Conservation (phyloP, 2,329 filamentous ascomycete species). For the Colletotrichum cuscutae region DNA sequence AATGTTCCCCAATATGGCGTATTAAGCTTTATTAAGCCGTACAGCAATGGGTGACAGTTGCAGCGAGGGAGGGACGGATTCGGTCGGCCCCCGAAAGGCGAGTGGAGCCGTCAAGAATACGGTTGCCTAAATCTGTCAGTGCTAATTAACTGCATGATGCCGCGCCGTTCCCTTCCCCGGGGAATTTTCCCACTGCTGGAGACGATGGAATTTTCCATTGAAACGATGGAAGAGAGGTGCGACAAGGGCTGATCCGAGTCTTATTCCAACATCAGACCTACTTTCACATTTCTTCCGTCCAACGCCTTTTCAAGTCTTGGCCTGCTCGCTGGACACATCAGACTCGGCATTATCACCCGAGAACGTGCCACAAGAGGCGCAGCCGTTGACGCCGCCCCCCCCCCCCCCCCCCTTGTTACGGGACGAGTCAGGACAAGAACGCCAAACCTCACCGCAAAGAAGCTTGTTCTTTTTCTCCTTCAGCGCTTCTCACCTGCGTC, state of each 20-base stretch:
- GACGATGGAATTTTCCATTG: not conserved
- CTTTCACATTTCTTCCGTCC: not conserved
- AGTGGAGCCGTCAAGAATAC: not conserved
- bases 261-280: not conserved
- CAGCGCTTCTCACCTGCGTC: not conserved
- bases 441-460: not conserved
- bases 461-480: not conserved
- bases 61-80: not conserved
- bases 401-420: not conserved
- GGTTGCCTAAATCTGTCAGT: slow-evolving; percentile 6
- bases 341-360: not conserved
- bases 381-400: not conserved
- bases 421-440: not conserved
- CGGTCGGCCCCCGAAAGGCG: not conserved
- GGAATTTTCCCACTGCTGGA: not conserved
- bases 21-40: not conserved
- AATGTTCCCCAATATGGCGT: too few relatives aligned
- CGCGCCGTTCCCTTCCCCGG: not conserved
- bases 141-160: not conserved
- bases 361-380: not conserved
- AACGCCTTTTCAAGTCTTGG: not conserved
- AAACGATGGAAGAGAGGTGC: not conserved
- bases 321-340: not conserved
- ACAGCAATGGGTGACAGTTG: too few relatives aligned
- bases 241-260: not conserved